Percentiles rank a stretch among this genome's conserved stretches.
phyloP scores from a whole-genome alignment of 768 basidiomycete species.

The Fomitopsis pulvina region DNA sequence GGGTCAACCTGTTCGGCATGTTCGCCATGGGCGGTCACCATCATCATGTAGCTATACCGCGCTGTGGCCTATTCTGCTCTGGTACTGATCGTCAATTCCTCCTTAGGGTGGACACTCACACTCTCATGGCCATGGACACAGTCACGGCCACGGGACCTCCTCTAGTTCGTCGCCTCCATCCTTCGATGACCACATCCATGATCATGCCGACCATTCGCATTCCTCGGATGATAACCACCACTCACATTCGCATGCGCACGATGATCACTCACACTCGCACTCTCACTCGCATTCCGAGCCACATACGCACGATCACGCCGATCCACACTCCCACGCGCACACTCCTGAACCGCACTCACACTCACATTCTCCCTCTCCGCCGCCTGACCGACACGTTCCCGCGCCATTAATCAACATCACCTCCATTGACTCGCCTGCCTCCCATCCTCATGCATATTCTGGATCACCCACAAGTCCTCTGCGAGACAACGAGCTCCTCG shows the following conservation, averaged over 20 bases:
- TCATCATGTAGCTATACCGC: conserved; percentile 52
- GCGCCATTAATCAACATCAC: conserved; percentile 17
- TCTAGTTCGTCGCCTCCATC: neutral
- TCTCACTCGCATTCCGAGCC: conserved; percentile 19
- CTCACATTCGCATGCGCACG: conserved; percentile 12
- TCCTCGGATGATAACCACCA: conserved; percentile 1
- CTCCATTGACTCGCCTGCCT: conserved; percentile 13
- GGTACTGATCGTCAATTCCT: neutral
- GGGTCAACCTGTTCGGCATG: conserved; percentile 96
- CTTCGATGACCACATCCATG: conserved; percentile 12
- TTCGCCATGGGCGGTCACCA: conserved; percentile 96
- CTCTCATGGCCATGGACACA: conserved; percentile 26
- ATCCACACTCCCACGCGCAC: conserved; percentile 5
- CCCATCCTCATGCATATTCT: conserved; percentile 12
- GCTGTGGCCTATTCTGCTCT: neutral
- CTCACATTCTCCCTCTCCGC: conserved; percentile 14
- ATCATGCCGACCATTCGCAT: conserved; percentile 18
- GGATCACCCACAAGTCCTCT: conserved; percentile 8
- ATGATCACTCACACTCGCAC: conserved; percentile 20
- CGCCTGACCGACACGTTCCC: conserved; percentile 8
- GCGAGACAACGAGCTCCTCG: conserved; percentile 13
- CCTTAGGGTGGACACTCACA: conserved; percentile 50
- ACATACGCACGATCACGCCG: conserved; percentile 18
- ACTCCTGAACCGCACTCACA: conserved; percentile 21
- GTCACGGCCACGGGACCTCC: conserved; percentile 24